Evolutionary conservation across 208 protist genomes (phyloP).

Genomic region (Leishmania aethiopica): DNA sequence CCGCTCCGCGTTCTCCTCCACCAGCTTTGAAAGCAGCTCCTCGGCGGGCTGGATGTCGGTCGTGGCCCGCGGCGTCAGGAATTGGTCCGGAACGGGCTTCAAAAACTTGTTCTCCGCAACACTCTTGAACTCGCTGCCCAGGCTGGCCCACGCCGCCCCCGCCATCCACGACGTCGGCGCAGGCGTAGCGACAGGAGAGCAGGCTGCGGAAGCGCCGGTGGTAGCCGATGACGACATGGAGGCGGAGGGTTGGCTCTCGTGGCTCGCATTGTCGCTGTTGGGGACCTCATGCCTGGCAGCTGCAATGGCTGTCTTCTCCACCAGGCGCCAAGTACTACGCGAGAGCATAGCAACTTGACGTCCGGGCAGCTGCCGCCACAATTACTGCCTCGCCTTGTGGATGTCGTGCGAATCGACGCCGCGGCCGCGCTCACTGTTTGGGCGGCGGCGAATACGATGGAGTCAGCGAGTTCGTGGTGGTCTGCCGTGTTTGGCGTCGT

Average conservation of each 20-base stretch:
- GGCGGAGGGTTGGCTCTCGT: background rate
- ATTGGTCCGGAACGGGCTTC: slow-evolving; percentile 54
- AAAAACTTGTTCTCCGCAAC: slow-evolving; percentile 83
- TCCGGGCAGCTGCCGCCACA: background rate
- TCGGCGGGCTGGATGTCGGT: slow-evolving; percentile 74
- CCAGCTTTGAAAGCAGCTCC: slow-evolving; percentile 59
- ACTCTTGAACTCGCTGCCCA: slow-evolving; percentile 79
- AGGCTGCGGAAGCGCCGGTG: background rate
- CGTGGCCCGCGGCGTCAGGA: slow-evolving; percentile 79
- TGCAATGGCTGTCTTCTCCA: slow-evolving; percentile 8
- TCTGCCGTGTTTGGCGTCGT: background rate
- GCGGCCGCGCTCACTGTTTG: background rate
- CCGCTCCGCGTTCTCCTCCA: slow-evolving; percentile 71
- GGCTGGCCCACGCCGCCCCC: slow-evolving; percentile 80
- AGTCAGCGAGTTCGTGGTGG: background rate
- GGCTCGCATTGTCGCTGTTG: background rate
- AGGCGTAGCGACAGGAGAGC: slow-evolving; percentile 4
- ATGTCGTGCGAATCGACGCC: background rate
- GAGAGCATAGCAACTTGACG: slow-evolving; percentile 8
- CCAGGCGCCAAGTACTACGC: slow-evolving; percentile 14
- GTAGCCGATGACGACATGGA: slow-evolving; percentile 4
- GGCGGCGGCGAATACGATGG: background rate
- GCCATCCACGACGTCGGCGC: slow-evolving; percentile 70
- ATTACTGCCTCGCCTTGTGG: background rate
- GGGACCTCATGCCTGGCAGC: background rate